Base-by-base conservation (phyloP, 1,284 basidiomycete species). In the Moniliella sp. region DNA sequence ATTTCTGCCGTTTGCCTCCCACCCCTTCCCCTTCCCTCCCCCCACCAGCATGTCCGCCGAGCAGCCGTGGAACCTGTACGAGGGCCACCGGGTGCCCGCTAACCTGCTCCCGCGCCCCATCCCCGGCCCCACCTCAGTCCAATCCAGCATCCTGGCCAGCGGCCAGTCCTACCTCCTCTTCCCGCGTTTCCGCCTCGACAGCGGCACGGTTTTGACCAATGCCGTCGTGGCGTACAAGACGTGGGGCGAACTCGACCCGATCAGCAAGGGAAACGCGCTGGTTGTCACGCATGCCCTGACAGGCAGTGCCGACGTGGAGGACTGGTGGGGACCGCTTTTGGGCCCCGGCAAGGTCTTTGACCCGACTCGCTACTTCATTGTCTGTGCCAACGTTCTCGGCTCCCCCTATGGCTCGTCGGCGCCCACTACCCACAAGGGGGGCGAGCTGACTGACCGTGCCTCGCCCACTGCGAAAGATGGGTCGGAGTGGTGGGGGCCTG, bases 271-370 rank as follows among this genome's bases (percentile, higher is more conserved):
- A 54, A 97, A 97, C 64, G 82, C 76, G 35, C 78, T 97, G 74
- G 69, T 97, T 45, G 88, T 97, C 32, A 93, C 83, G 57, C 91
- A 97, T 64, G 88, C 91, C 0, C 75, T 97, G 45, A 94, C 88
- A 0, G 88, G 88, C 7, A 86, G 81, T 50, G 78, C 86, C 11
- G 86, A 94, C 56, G 84, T 93, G 4, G 80, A 88, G 57, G 88
- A 94, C 61, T 94, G 84, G 30, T 97, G 88, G 88, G 86, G 84
- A 13, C 88, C 86, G 0, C 68, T 97, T 13, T 77, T 97, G 64
- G 88, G 91, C 1, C 67, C 69, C 4, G 75, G 78, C 17, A 82
- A 80, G 51, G 80, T 80, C 0, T 94, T 97, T 48, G 88, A 94
- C 61, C 71, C 78, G 1, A 71, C 67, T 17, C 69, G 78, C 1